A percentile compares a stretch with the other conserved stretches of the same genome.
Conservation (phyloP, 805 yeast genomes). For the Isabelozyma pseudorhagii region DNA sequence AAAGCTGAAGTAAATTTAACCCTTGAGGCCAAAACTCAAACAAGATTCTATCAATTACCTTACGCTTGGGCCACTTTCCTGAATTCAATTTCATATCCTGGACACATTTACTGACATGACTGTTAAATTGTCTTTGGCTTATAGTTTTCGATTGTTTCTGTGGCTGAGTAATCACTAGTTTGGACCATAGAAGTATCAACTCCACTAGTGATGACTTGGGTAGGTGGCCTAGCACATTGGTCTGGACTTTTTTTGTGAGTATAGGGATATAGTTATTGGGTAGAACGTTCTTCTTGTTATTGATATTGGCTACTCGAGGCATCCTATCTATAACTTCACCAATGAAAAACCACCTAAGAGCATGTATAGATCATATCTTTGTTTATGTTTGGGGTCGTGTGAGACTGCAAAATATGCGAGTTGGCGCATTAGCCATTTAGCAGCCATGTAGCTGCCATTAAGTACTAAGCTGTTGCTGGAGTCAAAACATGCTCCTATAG, state of each 20-base stretch:
- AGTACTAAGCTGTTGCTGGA: too few relatives aligned
- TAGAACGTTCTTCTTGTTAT: slow-evolving; percentile 20
- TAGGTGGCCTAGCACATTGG: slow-evolving; percentile 20
- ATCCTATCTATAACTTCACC: not conserved
- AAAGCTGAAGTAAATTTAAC: slow-evolving; percentile 59
- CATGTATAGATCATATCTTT: too few relatives aligned
- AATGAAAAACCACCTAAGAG: too few relatives aligned
- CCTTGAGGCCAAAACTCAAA: slow-evolving; percentile 55
- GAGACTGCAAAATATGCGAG: too few relatives aligned
- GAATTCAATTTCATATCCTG: slow-evolving; percentile 5
- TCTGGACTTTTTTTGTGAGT: slow-evolving; percentile 16
- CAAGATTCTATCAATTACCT: slow-evolving; percentile 43
- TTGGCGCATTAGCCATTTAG: too few relatives aligned
- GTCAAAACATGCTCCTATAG: too few relatives aligned
- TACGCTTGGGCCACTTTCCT: slow-evolving; percentile 21
- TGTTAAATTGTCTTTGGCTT: slow-evolving; percentile 20
- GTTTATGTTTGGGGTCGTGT: too few relatives aligned
- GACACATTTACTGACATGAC: slow-evolving; percentile 14
- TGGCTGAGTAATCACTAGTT: slow-evolving; percentile 26
- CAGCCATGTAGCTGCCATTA: too few relatives aligned
- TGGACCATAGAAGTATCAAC: slow-evolving; percentile 33
- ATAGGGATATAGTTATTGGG: slow-evolving; percentile 40
- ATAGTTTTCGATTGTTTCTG: slow-evolving; percentile 8
- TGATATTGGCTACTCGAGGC: slow-evolving; percentile 4
- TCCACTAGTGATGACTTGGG: slow-evolving; percentile 32